These are phyloP conservation scores for Cercophora samala DNA, from an alignment of 495 filamentous ascomycete genomes.

Conservation along the genomic window DNA sequence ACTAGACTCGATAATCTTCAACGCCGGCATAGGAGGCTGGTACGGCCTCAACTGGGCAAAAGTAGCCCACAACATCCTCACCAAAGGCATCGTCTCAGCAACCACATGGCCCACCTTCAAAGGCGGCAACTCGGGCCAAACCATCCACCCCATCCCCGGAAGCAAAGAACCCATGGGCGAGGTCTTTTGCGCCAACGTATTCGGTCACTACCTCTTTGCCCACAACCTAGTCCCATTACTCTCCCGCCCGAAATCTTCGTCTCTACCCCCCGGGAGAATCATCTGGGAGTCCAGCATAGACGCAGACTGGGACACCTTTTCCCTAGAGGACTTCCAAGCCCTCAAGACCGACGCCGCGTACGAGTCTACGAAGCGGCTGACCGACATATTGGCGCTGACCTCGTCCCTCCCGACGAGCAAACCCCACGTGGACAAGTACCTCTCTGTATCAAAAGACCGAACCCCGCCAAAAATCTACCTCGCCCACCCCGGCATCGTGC, in stretches of 20 bases:
- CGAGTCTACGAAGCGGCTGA: constrained; percentile 80
- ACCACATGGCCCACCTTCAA: constrained; percentile 82
- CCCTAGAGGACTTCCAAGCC: constrained; percentile 71
- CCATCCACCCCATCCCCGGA: constrained; percentile 40
- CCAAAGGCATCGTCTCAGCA: constrained; percentile 60
- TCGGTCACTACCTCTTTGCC: constrained; percentile 89
- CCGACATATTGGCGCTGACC: constrained; percentile 77
- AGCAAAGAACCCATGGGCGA: constrained; percentile 51
- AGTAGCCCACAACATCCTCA: constrained; percentile 56
- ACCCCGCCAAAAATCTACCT: constrained; percentile 62
- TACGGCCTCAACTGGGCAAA: constrained; percentile 68
- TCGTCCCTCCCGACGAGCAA: constrained; percentile 61
- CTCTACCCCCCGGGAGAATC: constrained; percentile 52
- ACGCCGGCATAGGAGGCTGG: constrained; percentile 89
- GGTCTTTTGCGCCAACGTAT: constrained; percentile 87
- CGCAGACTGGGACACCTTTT: constrained; percentile 53
- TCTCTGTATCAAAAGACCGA: constrained; percentile 18
- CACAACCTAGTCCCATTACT: constrained; percentile 76
- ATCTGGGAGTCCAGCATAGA: constrained; percentile 87
- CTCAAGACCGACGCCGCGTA: constrained; percentile 62
- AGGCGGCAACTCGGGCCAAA: constrained; percentile 55
- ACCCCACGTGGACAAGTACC: constrained; percentile 49
- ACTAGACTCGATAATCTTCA: constrained; percentile 77
- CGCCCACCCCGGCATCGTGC: constrained; percentile 82
- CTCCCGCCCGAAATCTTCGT: constrained; percentile 40